Evolutionary conservation across 495 filamentous ascomycete species (phyloP).

Genomic region (Hypoxylon perforatum): DNA sequence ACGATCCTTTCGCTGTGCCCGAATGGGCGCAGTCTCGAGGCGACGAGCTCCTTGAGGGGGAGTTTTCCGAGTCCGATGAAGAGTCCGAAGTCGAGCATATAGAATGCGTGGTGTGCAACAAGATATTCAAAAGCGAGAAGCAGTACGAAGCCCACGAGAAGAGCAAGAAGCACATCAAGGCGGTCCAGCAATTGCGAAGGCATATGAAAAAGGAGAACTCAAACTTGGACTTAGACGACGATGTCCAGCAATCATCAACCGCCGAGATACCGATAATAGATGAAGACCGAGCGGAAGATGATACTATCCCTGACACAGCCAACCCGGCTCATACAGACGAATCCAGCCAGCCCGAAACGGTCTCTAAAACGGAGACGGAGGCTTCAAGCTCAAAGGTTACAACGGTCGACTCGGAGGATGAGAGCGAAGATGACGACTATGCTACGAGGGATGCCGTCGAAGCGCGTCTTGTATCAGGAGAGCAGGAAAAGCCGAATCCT

Average conservation of each 20-base stretch:
- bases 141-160: constrained; percentile 94
- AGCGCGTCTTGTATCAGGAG: constrained; percentile 45
- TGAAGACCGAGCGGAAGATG: constrained; percentile 4
- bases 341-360: constrained; percentile 9
- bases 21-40: constrained; percentile 78
- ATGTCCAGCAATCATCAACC: neutral
- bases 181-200: constrained; percentile 77
- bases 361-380: constrained; percentile 11
- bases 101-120: constrained; percentile 92
- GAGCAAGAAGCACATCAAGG: constrained; percentile 94
- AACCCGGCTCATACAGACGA: neutral
- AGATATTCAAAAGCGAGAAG: constrained; percentile 92
- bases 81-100: constrained; percentile 72
- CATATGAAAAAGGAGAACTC: constrained; percentile 86
- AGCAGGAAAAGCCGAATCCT: neutral
- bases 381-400: constrained; percentile 9
- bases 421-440: constrained; percentile 56
- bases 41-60: constrained; percentile 52
- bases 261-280: constrained; percentile 7
- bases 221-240: constrained; percentile 62
- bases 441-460: constrained; percentile 54
- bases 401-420: constrained; percentile 16
- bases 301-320: neutral
- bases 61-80: constrained; percentile 61
- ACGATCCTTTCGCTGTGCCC: constrained; percentile 70